A percentile compares a stretch with the other conserved stretches of the same genome.
phyloP scores from a whole-genome alignment of 331 rosid species.

The Ulmus americana region DNA sequence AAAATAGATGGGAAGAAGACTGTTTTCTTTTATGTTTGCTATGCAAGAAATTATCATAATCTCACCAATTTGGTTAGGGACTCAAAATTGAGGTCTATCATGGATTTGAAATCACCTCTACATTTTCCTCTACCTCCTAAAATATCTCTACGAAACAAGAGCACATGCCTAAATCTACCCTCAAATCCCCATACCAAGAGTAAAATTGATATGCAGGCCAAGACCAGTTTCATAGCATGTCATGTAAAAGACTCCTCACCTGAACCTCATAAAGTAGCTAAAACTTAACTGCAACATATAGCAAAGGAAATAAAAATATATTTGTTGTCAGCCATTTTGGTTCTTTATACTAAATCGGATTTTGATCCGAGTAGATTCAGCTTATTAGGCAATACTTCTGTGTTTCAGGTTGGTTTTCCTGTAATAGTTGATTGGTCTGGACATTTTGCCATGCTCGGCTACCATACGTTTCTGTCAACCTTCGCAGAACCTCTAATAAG shows the following conservation, averaged over 20 bases:
- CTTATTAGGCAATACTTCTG: not conserved
- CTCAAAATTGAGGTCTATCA: too few relatives aligned
- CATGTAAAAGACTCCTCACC: not conserved
- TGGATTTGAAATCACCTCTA: too few relatives aligned
- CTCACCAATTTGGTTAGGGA: too few relatives aligned
- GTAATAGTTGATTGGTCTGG: conserved; percentile 78
- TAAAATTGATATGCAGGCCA: too few relatives aligned
- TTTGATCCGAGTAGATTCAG: conserved; percentile 6
- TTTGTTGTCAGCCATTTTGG: not conserved
- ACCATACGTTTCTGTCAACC: conserved; percentile 63
- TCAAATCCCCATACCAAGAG: too few relatives aligned
- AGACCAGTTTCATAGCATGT: not conserved
- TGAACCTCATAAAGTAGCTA: not conserved
- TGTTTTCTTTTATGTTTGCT: too few relatives aligned
- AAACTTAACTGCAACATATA: not conserved
- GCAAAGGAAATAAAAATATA: not conserved
- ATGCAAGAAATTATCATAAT: too few relatives aligned
- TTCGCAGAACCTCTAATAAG: conserved; percentile 68
- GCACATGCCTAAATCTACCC: too few relatives aligned
- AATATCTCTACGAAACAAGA: too few relatives aligned
- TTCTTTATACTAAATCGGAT: not conserved
- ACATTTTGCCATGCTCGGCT: conserved; percentile 77
- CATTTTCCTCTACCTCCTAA: too few relatives aligned
- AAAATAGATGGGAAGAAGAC: too few relatives aligned
- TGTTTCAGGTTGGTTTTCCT: conserved; percentile 70